These are phyloP conservation scores for Pleurotus tuoliensis DNA, from an alignment of 768 basidiomycete genomes.

Conservation along the genomic window DNA sequence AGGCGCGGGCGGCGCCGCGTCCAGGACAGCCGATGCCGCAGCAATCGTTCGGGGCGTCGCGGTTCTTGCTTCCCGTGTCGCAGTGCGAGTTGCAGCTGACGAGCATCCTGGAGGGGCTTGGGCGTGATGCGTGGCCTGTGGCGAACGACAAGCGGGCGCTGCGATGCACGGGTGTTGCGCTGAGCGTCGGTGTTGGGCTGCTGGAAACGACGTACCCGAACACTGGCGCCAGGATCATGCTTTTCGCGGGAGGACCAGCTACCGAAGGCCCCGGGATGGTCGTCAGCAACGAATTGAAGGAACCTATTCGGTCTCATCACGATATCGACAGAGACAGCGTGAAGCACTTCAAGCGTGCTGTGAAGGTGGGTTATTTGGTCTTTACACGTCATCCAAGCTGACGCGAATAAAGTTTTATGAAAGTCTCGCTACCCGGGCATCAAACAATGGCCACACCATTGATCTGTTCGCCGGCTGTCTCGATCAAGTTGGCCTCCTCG, in stretches of 20 bases:
- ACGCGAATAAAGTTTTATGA: slow-evolving; percentile 80
- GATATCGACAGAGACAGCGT: slow-evolving; percentile 96
- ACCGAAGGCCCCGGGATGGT: slow-evolving; percentile 98
- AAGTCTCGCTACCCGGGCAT: slow-evolving; percentile 85
- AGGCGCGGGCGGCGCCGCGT: slow-evolving; percentile 79
- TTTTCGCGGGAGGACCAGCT: slow-evolving; percentile 92
- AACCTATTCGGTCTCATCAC: slow-evolving; percentile 97
- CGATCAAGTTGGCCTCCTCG: slow-evolving; percentile 94
- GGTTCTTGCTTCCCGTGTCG: slow-evolving; percentile 88
- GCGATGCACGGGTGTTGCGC: slow-evolving; percentile 91
- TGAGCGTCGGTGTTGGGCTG: slow-evolving; percentile 90
- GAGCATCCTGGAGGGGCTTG: slow-evolving; percentile 81
- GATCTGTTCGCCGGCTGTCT: slow-evolving; percentile 97
- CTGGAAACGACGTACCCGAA: slow-evolving; percentile 95
- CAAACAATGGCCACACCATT: slow-evolving; percentile 91
- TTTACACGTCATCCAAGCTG: slow-evolving; percentile 10
- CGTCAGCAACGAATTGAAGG: slow-evolving; percentile 91
- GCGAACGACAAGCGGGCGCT: slow-evolving; percentile 90
- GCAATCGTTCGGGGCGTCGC: slow-evolving; percentile 78
- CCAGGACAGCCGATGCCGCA: slow-evolving; percentile 81
- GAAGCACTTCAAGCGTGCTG: slow-evolving; percentile 95
- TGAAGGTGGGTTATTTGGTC: slow-evolving; percentile 59
- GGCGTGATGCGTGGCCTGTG: slow-evolving; percentile 96
- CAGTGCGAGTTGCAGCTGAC: slow-evolving; percentile 97
- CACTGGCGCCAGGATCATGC: slow-evolving; percentile 93